Evolutionary conservation across 805 yeast genomes (phyloP).

Genomic region (Candida stauntonica): DNA sequence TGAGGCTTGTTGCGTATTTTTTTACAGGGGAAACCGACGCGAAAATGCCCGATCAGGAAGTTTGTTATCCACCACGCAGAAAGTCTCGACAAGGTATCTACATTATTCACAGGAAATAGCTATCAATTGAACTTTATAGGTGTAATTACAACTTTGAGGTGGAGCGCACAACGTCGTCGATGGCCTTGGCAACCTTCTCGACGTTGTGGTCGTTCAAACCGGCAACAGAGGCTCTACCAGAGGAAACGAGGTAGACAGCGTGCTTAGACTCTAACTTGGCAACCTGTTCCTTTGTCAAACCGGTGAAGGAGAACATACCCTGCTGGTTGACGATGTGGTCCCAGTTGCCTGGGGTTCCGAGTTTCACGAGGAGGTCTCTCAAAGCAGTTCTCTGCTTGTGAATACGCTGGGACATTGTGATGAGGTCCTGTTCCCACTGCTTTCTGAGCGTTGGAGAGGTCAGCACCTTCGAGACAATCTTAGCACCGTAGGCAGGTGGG

Average conservation of each 20-base stretch:
- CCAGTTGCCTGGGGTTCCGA: conserved; percentile 88
- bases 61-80: background rate
- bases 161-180: conserved; percentile 66
- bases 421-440: conserved; percentile 83
- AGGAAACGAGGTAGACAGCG: conserved; percentile 73
- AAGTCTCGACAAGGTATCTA: background rate
- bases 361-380: conserved; percentile 52
- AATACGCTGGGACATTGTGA: conserved; percentile 85
- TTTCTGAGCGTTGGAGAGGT: conserved; percentile 57
- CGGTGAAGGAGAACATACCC: conserved; percentile 97
- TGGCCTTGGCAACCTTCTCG: conserved; percentile 70
- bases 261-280: conserved; percentile 69
- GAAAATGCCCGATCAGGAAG: background rate
- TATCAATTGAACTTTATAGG: background rate
- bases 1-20: background rate
- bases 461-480: conserved; percentile 75
- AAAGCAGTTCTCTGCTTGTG: conserved; percentile 69
- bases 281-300: conserved; percentile 73
- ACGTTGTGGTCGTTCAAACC: conserved; percentile 83
- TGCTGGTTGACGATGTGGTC: conserved; percentile 84
- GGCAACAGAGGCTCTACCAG: conserved; percentile 92
- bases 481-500: conserved; percentile 95
- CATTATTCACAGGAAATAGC: no score
- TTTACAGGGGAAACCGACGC: background rate
- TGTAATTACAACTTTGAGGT: conserved; percentile 17